phyloP scores from a whole-genome alignment of 2,329 filamentous ascomycete species.

The Penicillium vulpinum region DNA sequence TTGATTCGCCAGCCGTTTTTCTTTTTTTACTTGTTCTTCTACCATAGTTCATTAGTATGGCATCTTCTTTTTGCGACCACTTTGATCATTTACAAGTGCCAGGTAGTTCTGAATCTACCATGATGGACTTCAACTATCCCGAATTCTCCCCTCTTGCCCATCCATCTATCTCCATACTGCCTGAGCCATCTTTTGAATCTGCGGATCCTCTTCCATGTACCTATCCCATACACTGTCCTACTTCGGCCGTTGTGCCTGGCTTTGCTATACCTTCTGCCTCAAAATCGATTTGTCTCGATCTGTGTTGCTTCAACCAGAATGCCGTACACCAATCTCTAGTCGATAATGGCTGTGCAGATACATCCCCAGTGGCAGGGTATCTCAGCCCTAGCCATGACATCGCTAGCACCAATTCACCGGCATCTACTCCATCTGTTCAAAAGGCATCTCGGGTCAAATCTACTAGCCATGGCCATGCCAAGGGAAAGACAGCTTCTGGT shows the following conservation, averaged over 20 bases:
- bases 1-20: neutral
- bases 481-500: neutral
- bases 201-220: neutral
- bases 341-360: neutral
- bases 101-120: no score
- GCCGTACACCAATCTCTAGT: neutral
- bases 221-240: neutral
- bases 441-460: rapidly evolving
- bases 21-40: neutral
- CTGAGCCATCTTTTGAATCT: neutral
- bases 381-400: neutral
- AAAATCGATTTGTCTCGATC: neutral
- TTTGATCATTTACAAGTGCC: neutral
- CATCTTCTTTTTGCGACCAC: neutral
- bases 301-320: neutral
- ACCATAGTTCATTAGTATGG: neutral
- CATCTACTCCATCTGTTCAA: neutral
- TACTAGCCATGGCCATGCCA: neutral
- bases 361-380: neutral
- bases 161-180: neutral
- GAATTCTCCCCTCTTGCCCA: neutral
- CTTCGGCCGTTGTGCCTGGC: neutral
- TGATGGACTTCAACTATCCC: neutral
- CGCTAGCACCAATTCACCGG: neutral
- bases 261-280: neutral